phyloP scores from a whole-genome alignment of 441 rosid species.

The Adansonia madagascariensis region DNA sequence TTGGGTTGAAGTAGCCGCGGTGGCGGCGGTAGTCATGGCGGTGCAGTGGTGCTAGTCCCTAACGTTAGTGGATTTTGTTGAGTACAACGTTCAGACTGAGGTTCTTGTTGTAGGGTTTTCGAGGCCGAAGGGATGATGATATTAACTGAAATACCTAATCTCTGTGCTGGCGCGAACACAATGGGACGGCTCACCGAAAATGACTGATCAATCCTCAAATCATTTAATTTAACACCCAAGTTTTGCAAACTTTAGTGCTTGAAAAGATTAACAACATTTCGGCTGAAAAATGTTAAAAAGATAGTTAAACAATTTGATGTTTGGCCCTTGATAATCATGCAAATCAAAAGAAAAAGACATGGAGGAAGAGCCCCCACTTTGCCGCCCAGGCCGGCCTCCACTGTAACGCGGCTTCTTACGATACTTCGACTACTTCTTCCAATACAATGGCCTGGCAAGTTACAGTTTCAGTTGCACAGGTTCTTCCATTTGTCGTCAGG shows the following conservation, averaged over 20 bases:
- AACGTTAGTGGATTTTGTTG: not conserved
- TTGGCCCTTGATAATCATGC: not conserved
- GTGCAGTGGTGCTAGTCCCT: conserved; percentile 16
- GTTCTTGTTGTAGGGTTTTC: not conserved
- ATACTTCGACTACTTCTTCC: conserved; percentile 16
- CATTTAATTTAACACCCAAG: not conserved
- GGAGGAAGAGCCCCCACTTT: conserved; percentile 10
- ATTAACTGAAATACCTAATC: conserved; percentile 3
- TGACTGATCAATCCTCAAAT: conserved; percentile 12
- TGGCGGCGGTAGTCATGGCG: conserved; percentile 3
- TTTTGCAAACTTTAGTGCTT: not conserved
- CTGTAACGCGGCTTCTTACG: not conserved
- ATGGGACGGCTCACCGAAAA: conserved; percentile 24
- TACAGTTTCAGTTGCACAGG: not conserved
- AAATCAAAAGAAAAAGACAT: conserved; percentile 9
- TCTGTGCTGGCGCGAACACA: conserved; percentile 16
- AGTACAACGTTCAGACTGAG: not conserved
- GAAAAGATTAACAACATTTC: not conserved
- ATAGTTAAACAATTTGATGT: not conserved
- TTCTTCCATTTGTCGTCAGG: conserved; percentile 12
- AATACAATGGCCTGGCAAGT: not conserved
- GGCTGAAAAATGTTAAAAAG: not conserved
- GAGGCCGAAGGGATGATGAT: not conserved
- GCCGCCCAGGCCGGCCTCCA: conserved; percentile 24
- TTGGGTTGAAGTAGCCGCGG: conserved; percentile 30